Evolutionary conservation across 163 green algal species (phyloP).

Genomic region (Botryococcus braunii): DNA sequence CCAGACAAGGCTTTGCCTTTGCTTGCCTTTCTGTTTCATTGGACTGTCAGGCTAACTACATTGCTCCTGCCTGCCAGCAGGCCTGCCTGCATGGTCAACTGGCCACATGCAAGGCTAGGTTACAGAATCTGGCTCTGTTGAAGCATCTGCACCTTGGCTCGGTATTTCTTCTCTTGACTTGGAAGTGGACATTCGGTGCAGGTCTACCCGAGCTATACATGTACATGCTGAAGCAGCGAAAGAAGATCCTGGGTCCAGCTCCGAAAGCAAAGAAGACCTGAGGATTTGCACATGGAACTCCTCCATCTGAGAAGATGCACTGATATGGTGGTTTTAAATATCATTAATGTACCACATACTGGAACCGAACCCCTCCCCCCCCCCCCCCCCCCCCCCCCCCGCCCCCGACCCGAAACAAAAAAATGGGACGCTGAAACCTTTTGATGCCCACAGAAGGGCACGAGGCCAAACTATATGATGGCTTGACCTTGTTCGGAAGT

Average conservation of each 20-base stretch:
- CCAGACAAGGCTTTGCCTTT: background rate
- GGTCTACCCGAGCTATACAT: conserved; percentile 74
- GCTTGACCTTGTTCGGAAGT: too few species aligned
- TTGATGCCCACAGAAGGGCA: too few species aligned
- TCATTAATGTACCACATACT: too few species aligned
- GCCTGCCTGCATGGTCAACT: background rate
- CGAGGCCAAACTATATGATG: too few species aligned
- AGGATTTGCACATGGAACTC: too few species aligned
- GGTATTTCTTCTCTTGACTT: background rate
- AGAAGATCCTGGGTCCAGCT: conserved; percentile 54
- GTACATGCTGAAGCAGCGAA: conserved; percentile 82
- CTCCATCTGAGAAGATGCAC: too few species aligned
- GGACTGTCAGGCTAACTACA: background rate
- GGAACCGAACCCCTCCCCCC: too few species aligned
- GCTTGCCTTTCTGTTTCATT: background rate
- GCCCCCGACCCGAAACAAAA: too few species aligned
- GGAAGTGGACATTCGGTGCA: conserved; percentile 13
- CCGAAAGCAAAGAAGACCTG: too few species aligned
- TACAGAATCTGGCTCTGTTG: background rate
- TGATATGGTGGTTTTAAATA: too few species aligned
- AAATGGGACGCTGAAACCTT: too few species aligned
- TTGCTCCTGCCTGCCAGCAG: background rate
- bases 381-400: too few species aligned
- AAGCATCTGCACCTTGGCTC: background rate
- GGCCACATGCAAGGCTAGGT: background rate